Evolutionary conservation across 2,329 filamentous ascomycete species (phyloP).

Genomic region (Calonectria hongkongensis): DNA sequence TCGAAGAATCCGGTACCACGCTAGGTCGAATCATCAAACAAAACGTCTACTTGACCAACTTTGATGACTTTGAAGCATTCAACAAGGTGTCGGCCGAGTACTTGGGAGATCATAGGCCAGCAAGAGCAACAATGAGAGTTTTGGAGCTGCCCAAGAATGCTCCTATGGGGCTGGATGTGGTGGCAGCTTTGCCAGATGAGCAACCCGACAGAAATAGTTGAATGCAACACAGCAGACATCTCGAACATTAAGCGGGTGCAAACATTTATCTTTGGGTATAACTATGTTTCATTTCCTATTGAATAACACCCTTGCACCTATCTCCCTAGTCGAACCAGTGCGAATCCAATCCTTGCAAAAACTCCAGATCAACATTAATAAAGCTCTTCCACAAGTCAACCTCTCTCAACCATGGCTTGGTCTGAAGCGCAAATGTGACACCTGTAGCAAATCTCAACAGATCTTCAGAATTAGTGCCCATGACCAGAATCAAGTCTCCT

Average conservation of each 20-base stretch:
- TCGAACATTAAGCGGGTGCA: too few species aligned
- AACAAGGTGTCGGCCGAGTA: neutral
- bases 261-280: too few species aligned
- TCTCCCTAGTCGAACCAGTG: conserved; percentile 49
- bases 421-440: conserved; percentile 55
- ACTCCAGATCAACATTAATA: conserved; percentile 51
- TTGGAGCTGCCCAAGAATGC: neutral
- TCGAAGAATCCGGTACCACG: neutral
- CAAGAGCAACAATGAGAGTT: neutral
- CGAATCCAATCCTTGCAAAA: conserved; percentile 47
- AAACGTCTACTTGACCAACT: neutral
- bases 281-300: too few species aligned
- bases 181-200: neutral
- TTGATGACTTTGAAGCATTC: neutral
- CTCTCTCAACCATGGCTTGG: conserved; percentile 55
- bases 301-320: too few species aligned
- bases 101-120: neutral
- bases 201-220: too few species aligned
- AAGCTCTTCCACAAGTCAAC: conserved; percentile 57
- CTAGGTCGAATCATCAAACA: neutral
- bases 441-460: conserved; percentile 51
- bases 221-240: too few species aligned
- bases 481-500: conserved; percentile 55
- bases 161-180: neutral
- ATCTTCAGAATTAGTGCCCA: conserved; percentile 49